Base-by-base conservation (phyloP, 1,139 yeast species). In the Pichia sp. region DNA sequence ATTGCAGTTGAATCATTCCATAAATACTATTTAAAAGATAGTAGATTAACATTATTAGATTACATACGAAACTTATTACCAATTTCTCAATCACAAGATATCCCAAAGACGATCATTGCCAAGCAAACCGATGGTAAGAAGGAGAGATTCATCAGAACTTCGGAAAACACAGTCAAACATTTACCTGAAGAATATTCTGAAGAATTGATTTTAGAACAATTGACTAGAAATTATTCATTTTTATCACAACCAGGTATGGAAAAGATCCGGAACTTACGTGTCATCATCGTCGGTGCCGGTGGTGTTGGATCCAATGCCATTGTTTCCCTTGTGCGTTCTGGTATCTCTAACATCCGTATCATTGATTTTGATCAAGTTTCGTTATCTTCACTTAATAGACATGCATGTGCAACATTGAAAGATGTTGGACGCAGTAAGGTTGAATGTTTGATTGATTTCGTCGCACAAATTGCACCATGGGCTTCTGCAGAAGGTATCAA, bases 261-360 rank as follows among this genome's bases (percentile, higher is more conserved):
- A n/a, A 80, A 79, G 52, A 78, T 93, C 19, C 79, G 96, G 48
- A 67, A 72, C n/a, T 84, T 89, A 58, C 76, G 80, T 51, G 79
- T 93, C 3, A 85, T 89, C 3, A 86, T 93, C 17, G 96, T 93
- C n/a, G 99, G 99, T 27, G 95, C 93, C 10, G 99, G 99, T 45
- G 99, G 99, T 40, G 99, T 93, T 32, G 99, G 99, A 2, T 90
- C 98, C 0, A 91, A 96, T 94, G 96, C 85, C 11, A 85, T 90
- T 8, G 85, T 96, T 3, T 89, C 94, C 89, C 74, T 93, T 50
- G 87, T 87, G 1, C 79, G 99, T 58, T 86, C 96, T 9, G 99
- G 99, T 11, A 85, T 91, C 32, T 83, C 85, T 15, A 77, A 78
- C 50, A 68, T 93, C 46, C 77, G 91, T 58, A 76, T 93, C 52